Evolutionary conservation across 495 filamentous ascomycete genomes (phyloP), one percentile per base, ranked within the genome.

Genomic region (Lepidopterella palustris): DNA sequence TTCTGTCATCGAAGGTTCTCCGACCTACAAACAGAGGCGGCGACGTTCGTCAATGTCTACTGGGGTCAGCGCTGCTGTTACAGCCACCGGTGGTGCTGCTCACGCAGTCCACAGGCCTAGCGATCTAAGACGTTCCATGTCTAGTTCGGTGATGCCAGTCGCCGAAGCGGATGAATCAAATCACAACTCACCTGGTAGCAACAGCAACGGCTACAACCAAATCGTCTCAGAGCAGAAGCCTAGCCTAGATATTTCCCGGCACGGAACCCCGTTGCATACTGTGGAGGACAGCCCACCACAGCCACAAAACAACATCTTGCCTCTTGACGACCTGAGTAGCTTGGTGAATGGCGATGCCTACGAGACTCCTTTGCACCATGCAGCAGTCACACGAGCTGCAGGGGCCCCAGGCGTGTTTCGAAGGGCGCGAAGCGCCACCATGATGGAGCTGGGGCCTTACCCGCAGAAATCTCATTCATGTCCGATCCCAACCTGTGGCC

Each of bases 381-480:
- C 77, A 80, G 60, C 77, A 72, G 57, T 84, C 63, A 84, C 89
- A 45, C 83, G 88, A 28, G 76, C 81, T 48, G 74, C 78, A 55
- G 59, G 51, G 31, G 67, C 64, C 45, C 74, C 78, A 40, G 86
- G 84, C 62, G 90, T 92, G 53, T 83, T 90, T 60, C 87, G 93
- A 67, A 82, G 95, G 69, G 95, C 93, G 58, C 83, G 93, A 60
- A 97, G 92, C 66, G 93, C 95, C 62, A 97, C 93, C 8, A 86
- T 93, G 76, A 92, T 93, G 88, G 95, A 97, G 72, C 79, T 95
- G 54, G 91, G 90, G 32, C 93, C 93, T 40, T 98, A 98, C 72
- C 92, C 93, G 11, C 89, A 95, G 65, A 98, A 98, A 72, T 92
- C 90, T 9, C 93, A 98, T 72, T 96, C 91, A 8, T 98, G 93